Percentiles rank a stretch among this genome's conserved stretches.
Conservation (phyloP, 164 flowering plant species). For the Berberis thunbergii region DNA sequence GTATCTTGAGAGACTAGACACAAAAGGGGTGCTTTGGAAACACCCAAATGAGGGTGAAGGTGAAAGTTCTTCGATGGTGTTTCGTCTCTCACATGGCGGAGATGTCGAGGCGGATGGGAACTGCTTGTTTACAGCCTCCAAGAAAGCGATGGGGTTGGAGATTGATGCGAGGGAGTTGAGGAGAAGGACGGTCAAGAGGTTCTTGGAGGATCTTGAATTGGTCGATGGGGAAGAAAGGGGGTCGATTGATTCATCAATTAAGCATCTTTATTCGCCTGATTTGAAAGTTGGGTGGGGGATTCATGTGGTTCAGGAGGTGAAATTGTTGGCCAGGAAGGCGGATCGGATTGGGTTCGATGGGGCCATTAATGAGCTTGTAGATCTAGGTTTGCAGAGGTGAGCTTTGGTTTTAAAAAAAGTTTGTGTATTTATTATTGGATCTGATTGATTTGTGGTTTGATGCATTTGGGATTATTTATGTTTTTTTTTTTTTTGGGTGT, state of each 20-base stretch:
- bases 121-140: slow-evolving; percentile 81
- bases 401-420: not conserved
- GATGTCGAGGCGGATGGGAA: slow-evolving; percentile 92
- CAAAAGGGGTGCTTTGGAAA: slow-evolving; percentile 82
- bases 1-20: slow-evolving; percentile 33
- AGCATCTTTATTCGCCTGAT: slow-evolving; percentile 81
- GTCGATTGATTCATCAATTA: slow-evolving; percentile 35
- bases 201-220: slow-evolving; percentile 60
- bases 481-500: not conserved
- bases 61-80: slow-evolving; percentile 29
- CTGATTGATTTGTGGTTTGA: not conserved
- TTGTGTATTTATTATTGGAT: not conserved
- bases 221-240: slow-evolving; percentile 17
- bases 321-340: slow-evolving; percentile 64
- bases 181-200: slow-evolving; percentile 64
- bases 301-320: slow-evolving; percentile 87
- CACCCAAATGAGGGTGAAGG: slow-evolving; percentile 24
- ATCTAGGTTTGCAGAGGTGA: slow-evolving; percentile 77
- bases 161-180: slow-evolving; percentile 62
- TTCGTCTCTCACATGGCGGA: slow-evolving; percentile 77
- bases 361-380: slow-evolving; percentile 62
- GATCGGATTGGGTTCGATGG: slow-evolving; percentile 55
- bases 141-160: slow-evolving; percentile 37
- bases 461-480: not conserved
- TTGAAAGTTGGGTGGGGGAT: slow-evolving; percentile 88